phyloP scores from a whole-genome alignment of 768 basidiomycete genomes.

The Boletus pseudopeckii region DNA sequence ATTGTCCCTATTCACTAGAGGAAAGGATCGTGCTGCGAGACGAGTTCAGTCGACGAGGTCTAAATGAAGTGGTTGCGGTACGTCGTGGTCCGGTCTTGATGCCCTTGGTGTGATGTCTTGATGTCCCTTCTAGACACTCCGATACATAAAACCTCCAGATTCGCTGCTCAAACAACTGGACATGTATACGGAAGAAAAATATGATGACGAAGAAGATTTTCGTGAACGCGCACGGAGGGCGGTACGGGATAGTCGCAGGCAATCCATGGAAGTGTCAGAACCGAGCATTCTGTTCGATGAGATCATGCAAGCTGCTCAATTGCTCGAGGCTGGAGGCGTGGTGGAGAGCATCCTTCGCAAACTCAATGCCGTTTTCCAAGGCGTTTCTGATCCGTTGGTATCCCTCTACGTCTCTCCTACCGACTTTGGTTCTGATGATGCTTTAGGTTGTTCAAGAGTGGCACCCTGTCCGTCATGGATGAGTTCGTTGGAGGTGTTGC shows the following conservation, averaged over 20 bases:
- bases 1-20: constrained; percentile 72
- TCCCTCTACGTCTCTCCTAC: neutral
- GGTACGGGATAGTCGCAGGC: constrained; percentile 26
- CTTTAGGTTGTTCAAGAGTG: constrained; percentile 58
- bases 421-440: constrained; percentile 1
- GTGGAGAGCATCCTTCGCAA: constrained; percentile 60
- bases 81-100: constrained; percentile 27
- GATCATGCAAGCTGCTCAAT: constrained; percentile 54
- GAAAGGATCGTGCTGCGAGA: constrained; percentile 77
- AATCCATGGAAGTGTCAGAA: constrained; percentile 37
- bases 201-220: constrained; percentile 85
- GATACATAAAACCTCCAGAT: constrained; percentile 77
- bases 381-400: constrained; percentile 59
- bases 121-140: constrained; percentile 51
- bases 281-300: constrained; percentile 57
- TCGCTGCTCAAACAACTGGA: constrained; percentile 72
- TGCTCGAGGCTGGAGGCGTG: constrained; percentile 26
- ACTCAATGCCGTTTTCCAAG: constrained; percentile 53
- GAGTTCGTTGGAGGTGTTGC: constrained; percentile 63
- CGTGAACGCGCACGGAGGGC: constrained; percentile 55
- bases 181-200: constrained; percentile 83
- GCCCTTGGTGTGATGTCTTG: neutral
- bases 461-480: constrained; percentile 56
- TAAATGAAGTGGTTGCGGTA: constrained; percentile 84
- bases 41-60: constrained; percentile 75